Percentiles rank a stretch among this genome's conserved stretches.
Evolutionary conservation across 2,329 filamentous ascomycete species (phyloP).

Genomic region (Cryphonectria parasitica): DNA sequence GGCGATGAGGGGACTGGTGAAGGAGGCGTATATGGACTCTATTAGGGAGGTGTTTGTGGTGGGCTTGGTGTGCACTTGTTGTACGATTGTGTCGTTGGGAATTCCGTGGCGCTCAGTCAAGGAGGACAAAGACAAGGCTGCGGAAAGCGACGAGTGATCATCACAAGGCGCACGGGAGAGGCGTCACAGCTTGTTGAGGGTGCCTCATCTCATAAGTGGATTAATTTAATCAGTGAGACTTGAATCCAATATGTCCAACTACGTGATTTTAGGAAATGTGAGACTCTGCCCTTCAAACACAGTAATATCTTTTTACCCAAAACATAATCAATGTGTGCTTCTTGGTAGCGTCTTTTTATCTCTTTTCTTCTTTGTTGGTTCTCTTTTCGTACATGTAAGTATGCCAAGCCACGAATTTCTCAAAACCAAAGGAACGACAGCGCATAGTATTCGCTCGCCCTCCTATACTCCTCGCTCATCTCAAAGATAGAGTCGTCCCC

Average conservation of each 20-base stretch:
- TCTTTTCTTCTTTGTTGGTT: too few relatives aligned
- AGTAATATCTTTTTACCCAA: neutral
- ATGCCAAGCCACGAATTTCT: too few relatives aligned
- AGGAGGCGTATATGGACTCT: too few relatives aligned
- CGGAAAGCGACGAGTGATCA: neutral
- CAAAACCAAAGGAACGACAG: neutral
- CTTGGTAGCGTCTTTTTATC: neutral
- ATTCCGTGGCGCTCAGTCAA: constrained; percentile 16
- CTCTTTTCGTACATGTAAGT: too few relatives aligned
- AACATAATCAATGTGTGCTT: neutral
- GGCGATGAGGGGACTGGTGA: too few relatives aligned
- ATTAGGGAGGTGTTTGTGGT: too few relatives aligned
- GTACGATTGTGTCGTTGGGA: neutral
- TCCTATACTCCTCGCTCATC: neutral
- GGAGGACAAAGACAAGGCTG: constrained; percentile 17
- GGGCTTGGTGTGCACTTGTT: neutral
- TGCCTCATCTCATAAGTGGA: neutral
- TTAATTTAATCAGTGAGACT: neutral
- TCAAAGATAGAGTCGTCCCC: neutral
- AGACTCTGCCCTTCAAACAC: neutral
- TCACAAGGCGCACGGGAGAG: too few relatives aligned
- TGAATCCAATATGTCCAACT: neutral
- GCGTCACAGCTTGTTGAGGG: neutral
- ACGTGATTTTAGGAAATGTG: neutral
- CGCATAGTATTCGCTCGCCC: neutral